Conservation (phyloP, 73 alveolate genomes). For the Tetrahymena borealis region DNA sequence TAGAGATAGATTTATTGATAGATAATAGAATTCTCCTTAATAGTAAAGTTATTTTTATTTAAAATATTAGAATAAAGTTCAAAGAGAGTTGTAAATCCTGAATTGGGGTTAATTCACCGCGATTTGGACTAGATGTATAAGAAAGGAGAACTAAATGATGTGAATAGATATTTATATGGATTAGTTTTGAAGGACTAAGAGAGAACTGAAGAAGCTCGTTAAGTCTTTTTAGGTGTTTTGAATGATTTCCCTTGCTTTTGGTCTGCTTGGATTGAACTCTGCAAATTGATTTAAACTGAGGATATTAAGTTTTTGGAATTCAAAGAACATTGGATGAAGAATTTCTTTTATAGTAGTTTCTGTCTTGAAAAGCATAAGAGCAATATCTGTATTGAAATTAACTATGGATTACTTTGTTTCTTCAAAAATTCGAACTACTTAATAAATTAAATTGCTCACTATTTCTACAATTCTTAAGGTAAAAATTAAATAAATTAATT, state of each 20-base stretch:
- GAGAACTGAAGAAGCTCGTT: conserved; percentile 79
- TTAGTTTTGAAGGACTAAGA: conserved; percentile 78
- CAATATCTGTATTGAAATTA: conserved; percentile 68
- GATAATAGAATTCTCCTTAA: conserved; percentile 33
- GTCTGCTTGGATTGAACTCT: conserved; percentile 97
- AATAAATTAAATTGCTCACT: conserved; percentile 81
- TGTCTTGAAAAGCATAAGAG: conserved; percentile 81
- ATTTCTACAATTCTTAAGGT: conserved; percentile 63
- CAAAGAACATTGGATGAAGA: conserved; percentile 92
- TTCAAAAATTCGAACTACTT: conserved; percentile 75
- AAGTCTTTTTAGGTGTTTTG: conserved; percentile 73
- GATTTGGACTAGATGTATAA: conserved; percentile 42
- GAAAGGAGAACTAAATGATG: conserved; percentile 44
- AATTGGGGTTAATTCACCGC: conserved; percentile 50
- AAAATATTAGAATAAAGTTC: conserved; percentile 31
- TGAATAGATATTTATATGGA: conserved; percentile 84
- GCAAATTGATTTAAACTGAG: conserved; percentile 54
- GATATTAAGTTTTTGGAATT: conserved; percentile 52
- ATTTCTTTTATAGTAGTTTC: conserved; percentile 83
- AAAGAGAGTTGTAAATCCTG: conserved; percentile 42
- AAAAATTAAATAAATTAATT: not conserved
- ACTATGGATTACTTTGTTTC: conserved; percentile 55
- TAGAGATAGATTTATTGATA: too few relatives aligned
- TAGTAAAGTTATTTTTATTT: conserved; percentile 40
- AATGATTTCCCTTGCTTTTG: conserved; percentile 88